Evolutionary conservation across 768 basidiomycete genomes (phyloP), one percentile per base, ranked within the genome.

Genomic region (Coprinellus micaceus): DNA sequence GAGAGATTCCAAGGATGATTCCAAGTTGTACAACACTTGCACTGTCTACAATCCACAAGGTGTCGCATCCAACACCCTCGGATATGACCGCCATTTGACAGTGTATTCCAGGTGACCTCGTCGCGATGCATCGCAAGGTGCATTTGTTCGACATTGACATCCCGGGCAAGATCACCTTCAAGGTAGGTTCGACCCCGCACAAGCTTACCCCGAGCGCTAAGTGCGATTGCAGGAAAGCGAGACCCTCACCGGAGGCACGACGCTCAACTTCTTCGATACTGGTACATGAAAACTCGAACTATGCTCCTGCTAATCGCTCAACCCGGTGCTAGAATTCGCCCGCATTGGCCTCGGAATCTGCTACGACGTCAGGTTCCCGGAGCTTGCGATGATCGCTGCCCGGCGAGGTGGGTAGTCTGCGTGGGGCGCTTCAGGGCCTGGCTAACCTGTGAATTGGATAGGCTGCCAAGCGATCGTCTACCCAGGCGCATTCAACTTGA

Each of bases 71-170:
- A n/a, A n/a, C n/a, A n/a, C n/a, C n/a, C n/a, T n/a, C n/a, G n/a
- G n/a, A n/a, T n/a, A n/a, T n/a, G n/a, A n/a, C n/a, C n/a, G n/a
- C n/a, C n/a, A n/a, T n/a, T n/a, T n/a, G n/a, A n/a, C n/a, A n/a
- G n/a, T n/a, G n/a, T n/a, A 52, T 55, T 59, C 13, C 57, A 92
- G 94, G 95, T 24, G 84, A 91, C 53, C 79, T 98, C 24, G 82
- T 98, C 13, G 88, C 89, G 0, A 83, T 81, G 37, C 94, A 98
- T 71, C 86, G 96, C 52, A 99, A 99, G 71, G 82, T 98, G 1
- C 97, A 99, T 67, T 76, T 99, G 4, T 99, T 98, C 70, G 96
- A 99, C 68, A 98, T 98, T 59, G 94, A 98, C 66, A 96, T 99
- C 51, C 89, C 90, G 0, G 93, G 92, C 15, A 87, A 91, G 67